phyloP scores from a whole-genome alignment of 2,329 filamentous ascomycete species.

The Alternaria sp. region DNA sequence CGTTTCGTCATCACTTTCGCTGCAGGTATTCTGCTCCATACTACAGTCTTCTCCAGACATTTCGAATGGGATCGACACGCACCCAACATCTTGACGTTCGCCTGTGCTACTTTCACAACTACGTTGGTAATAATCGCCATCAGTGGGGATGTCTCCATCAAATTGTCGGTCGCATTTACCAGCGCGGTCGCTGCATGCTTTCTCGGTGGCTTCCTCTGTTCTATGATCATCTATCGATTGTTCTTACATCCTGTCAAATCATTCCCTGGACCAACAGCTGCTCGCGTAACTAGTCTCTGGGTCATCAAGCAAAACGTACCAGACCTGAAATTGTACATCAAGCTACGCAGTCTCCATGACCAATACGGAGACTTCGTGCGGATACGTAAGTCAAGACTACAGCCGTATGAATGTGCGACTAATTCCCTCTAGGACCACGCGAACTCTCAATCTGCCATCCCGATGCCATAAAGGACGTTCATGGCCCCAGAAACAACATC shows the following conservation, averaged over 20 bases:
- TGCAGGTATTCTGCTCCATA: constrained; percentile 8
- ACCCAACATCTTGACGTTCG: not conserved
- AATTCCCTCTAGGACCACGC: constrained; percentile 23
- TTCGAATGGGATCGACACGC: constrained; percentile 18
- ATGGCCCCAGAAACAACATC: constrained; percentile 28
- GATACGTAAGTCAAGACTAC: constrained; percentile 24
- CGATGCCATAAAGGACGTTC: constrained; percentile 30
- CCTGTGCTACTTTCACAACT: not conserved
- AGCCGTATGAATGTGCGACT: not conserved
- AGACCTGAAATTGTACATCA: constrained; percentile 22
- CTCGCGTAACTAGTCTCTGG: not conserved
- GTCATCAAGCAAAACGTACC: not conserved
- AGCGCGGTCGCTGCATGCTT: not conserved
- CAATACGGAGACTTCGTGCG: constrained; percentile 31
- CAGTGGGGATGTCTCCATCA: too few relatives aligned
- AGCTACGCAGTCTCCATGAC: constrained; percentile 21
- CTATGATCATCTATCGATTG: constrained; percentile 20
- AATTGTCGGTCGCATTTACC: not conserved
- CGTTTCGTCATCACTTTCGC: constrained; percentile 1
- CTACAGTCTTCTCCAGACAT: constrained; percentile 10
- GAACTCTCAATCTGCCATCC: constrained; percentile 35
- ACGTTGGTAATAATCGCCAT: not conserved
- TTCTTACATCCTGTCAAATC: not conserved
- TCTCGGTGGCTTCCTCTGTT: constrained; percentile 11
- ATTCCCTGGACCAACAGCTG: not conserved